Conservation (phyloP, 2,329 filamentous ascomycete species). For the Sarocladium brachiariae region DNA sequence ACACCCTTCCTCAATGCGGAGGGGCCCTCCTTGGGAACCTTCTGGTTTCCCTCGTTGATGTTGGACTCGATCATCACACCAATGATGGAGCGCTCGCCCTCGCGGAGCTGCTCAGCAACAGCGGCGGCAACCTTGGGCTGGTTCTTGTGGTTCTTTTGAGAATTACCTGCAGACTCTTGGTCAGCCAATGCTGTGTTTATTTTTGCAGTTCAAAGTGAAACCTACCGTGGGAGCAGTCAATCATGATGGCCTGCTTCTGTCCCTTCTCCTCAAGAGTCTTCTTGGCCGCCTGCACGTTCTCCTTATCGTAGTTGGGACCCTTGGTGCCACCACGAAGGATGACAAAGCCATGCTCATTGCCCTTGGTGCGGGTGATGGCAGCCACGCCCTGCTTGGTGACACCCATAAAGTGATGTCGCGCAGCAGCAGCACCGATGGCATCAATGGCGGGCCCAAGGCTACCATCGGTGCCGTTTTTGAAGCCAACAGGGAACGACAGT, state of each 20-base stretch:
- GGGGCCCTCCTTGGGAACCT: slow-evolving; percentile 78
- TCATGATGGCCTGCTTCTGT: slow-evolving; percentile 86
- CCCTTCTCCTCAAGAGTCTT: slow-evolving; percentile 75
- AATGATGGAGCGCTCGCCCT: slow-evolving; percentile 81
- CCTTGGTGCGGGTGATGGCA: slow-evolving; percentile 85
- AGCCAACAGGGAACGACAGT: slow-evolving; percentile 93
- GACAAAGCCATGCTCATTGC: slow-evolving; percentile 96
- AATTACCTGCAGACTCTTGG: slow-evolving; percentile 62
- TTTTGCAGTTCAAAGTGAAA: slow-evolving; percentile 13
- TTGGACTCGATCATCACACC: slow-evolving; percentile 99
- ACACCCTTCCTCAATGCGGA: slow-evolving; percentile 77
- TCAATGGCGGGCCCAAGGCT: slow-evolving; percentile 88
- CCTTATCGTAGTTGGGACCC: slow-evolving; percentile 89
- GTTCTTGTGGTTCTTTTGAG: slow-evolving; percentile 94
- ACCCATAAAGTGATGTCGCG: slow-evolving; percentile 96
- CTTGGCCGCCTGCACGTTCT: slow-evolving; percentile 72
- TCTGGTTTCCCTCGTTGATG: slow-evolving; percentile 85
- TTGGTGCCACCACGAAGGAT: slow-evolving; percentile 87
- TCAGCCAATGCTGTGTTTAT: slow-evolving; percentile 6
- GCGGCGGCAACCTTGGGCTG: slow-evolving; percentile 86
- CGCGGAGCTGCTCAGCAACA: slow-evolving; percentile 77
- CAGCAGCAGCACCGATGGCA: slow-evolving; percentile 79
- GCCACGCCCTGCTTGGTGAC: slow-evolving; percentile 97
- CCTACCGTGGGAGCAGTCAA: slow-evolving; percentile 93
- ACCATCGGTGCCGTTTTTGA: slow-evolving; percentile 99